Conservation (phyloP, 176 grass and related monocot species). For the Cenchrus fungigraminus region DNA sequence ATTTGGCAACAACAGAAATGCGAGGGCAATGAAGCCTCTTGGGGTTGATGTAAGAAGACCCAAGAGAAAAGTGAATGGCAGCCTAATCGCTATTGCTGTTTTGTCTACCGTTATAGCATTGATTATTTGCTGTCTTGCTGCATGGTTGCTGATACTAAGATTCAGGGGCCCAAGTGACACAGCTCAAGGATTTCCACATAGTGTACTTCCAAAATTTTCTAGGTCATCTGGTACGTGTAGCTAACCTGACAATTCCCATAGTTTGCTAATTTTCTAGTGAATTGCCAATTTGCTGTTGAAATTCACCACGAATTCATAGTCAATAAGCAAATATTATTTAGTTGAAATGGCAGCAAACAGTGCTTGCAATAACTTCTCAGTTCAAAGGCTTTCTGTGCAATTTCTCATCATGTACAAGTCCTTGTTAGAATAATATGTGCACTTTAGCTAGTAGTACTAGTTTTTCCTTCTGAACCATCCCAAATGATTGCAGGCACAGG, state of each 20-base stretch:
- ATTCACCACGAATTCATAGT: constrained; percentile 21
- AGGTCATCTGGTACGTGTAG: constrained; percentile 79
- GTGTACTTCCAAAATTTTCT: constrained; percentile 57
- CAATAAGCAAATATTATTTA: background rate
- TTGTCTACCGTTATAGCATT: constrained; percentile 76
- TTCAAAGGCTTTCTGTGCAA: constrained; percentile 9
- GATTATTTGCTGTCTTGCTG: constrained; percentile 64
- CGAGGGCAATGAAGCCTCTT: constrained; percentile 80
- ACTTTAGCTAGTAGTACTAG: background rate
- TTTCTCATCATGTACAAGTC: background rate
- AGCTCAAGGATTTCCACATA: constrained; percentile 55
- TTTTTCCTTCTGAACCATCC: constrained; percentile 34
- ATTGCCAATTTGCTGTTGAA: constrained; percentile 11
- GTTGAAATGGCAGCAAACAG: constrained; percentile 14
- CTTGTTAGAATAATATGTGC: constrained; percentile 10
- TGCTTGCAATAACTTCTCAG: background rate
- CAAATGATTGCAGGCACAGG: constrained; percentile 59
- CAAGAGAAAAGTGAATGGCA: constrained; percentile 64
- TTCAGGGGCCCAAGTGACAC: constrained; percentile 51
- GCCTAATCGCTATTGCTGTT: constrained; percentile 68
- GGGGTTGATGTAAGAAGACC: constrained; percentile 72
- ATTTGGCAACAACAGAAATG: constrained; percentile 68
- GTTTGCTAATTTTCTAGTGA: constrained; percentile 4
- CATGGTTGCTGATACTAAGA: constrained; percentile 70
- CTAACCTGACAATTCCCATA: background rate